phyloP scores from a whole-genome alignment of 345 rosid species.

The Isatis tinctoria region DNA sequence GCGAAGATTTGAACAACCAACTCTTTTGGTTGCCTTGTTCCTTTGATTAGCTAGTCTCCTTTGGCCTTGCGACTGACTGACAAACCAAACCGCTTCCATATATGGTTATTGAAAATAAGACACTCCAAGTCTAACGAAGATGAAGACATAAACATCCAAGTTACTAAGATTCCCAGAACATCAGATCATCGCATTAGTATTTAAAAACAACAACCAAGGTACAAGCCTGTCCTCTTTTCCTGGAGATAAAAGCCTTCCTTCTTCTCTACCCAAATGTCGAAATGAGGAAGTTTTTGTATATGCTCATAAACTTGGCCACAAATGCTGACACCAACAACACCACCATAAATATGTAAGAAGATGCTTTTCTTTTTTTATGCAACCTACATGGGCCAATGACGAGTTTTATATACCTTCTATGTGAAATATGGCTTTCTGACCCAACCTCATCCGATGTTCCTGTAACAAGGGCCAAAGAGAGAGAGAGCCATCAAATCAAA shows the following conservation, averaged over 20 bases:
- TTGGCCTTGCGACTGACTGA: neutral
- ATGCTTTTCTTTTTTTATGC: neutral
- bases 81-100: neutral
- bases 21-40: neutral
- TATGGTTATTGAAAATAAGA: neutral
- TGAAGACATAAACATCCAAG: neutral
- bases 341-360: neutral
- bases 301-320: conserved; percentile 94
- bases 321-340: conserved; percentile 47
- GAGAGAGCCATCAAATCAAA: conserved; percentile 14
- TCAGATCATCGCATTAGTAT: neutral
- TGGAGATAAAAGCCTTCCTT: neutral
- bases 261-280: conserved; percentile 60
- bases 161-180: neutral
- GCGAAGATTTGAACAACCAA: neutral
- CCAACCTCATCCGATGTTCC: conserved; percentile 85
- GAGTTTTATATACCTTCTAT: conserved; percentile 59
- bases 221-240: conserved; percentile 1
- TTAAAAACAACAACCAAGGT: neutral
- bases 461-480: conserved; percentile 30
- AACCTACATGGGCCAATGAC: neutral
- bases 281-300: conserved; percentile 80
- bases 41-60: neutral
- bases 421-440: conserved; percentile 93
- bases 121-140: neutral